Base-by-base conservation (phyloP, 305 asterid genomes). In the Rubia peregrina region DNA sequence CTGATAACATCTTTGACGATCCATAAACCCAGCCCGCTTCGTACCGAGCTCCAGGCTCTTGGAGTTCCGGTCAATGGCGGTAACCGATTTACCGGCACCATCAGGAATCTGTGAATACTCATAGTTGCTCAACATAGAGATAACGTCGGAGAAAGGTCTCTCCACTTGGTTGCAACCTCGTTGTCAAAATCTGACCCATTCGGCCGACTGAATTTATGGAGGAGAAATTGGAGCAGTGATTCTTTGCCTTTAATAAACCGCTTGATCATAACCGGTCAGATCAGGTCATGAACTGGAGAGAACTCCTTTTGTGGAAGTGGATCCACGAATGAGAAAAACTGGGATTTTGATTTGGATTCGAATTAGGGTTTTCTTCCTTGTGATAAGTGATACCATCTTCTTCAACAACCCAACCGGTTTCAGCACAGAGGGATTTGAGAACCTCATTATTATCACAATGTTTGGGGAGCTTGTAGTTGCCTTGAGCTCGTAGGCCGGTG, bases 1-100 rank as follows among this genome's bases (percentile, higher is more conserved):
- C 81, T 81, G 88, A 76, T 91, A 87, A 65, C 88, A 81, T 30
- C 98, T 95, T 79, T 94, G 87, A 65, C 86, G 86, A 48, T 82
- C 85, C 73, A 81, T 89, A 69, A 56, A 81, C 72, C 69, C 83
- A 1, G 42, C 61, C 76, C 73, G 77, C 82, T 68, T 83, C 81
- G 60, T 75, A 64, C 73, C 72, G 7, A 61, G 74, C 46, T 42
- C 78, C 69, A 72, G 71, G 68, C 74, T 70, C 30, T 71, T 67
- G 33, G 71, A 67, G 30, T 76, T 83, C 69, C 77, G 76, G 75
- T 79, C 86, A 38, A 73, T 80, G 66, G 78, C 62, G 53, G 77
- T 14, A 7, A 7, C 49, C 69, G 22, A 3, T 36, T 33, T 42
- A 11, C 30, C 11, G 24, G 49, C 70, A 67, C 55, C 53, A 1